phyloP scores from a whole-genome alignment of 768 basidiomycete species.

The Suillus hirtellus region DNA sequence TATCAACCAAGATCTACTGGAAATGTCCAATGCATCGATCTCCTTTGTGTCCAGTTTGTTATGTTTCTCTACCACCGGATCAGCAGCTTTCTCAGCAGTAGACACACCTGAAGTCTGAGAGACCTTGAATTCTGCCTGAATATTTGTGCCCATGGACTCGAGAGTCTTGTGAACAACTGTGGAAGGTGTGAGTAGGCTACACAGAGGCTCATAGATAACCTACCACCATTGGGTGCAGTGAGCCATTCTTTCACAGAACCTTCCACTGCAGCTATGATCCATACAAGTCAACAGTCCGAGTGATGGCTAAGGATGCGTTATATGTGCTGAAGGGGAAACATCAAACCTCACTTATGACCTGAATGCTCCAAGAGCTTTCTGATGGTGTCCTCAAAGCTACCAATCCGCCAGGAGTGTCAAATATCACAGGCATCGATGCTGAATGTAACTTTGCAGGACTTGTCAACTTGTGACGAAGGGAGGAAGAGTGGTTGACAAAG shows the following conservation, averaged over 20 bases:
- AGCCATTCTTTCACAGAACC: slow-evolving; percentile 2
- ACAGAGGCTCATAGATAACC: background rate
- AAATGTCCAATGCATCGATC: background rate
- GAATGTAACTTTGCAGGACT: background rate
- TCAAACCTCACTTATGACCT: background rate
- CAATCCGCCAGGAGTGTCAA: background rate
- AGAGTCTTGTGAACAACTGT: background rate
- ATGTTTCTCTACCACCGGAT: background rate
- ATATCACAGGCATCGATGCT: background rate
- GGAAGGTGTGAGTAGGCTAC: background rate
- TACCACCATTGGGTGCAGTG: slow-evolving; percentile 1
- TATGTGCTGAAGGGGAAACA: background rate
- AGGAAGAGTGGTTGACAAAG: too few relatives aligned
- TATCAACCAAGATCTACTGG: background rate
- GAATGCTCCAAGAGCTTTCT: background rate
- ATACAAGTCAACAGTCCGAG: background rate
- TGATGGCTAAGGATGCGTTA: slow-evolving; percentile 1
- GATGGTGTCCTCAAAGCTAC: background rate
- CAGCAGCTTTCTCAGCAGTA: background rate
- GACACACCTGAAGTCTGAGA: background rate
- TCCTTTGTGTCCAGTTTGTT: background rate
- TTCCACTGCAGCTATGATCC: background rate
- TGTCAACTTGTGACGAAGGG: too few relatives aligned
- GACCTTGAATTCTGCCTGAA: slow-evolving; percentile 1
- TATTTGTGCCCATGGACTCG: background rate